Conservation (phyloP, 129 eudicot genomes). For the Saposhnikovia divaricata region DNA sequence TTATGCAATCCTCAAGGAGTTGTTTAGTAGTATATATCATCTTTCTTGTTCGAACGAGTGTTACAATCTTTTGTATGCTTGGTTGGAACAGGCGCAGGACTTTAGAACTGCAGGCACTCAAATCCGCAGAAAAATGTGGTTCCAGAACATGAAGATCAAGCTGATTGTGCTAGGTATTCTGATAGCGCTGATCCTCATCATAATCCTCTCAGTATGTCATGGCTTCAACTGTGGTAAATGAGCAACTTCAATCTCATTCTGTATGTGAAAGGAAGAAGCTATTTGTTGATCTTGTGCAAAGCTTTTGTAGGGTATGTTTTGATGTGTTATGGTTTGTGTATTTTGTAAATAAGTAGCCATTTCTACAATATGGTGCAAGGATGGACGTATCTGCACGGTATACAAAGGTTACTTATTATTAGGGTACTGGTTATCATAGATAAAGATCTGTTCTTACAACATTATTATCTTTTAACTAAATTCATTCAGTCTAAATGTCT, state of each 20-base stretch:
- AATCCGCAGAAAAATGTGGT: conserved; percentile 50
- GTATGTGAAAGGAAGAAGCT: not conserved
- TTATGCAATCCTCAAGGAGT: not conserved
- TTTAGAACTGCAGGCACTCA: conserved; percentile 41
- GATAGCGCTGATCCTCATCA: conserved; percentile 41
- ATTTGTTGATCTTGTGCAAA: conserved; percentile 1
- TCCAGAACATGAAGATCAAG: conserved; percentile 54
- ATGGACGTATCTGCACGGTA: not conserved
- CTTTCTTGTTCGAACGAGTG: not conserved
- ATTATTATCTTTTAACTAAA: not conserved
- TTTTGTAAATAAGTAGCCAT: conserved; percentile 6
- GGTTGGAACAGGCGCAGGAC: conserved; percentile 42
- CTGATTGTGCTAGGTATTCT: conserved; percentile 37
- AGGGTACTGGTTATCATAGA: not conserved
- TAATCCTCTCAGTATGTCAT: conserved; percentile 37
- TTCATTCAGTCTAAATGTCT: not conserved
- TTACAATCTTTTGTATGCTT: not conserved
- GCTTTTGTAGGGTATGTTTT: not conserved
- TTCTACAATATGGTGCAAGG: conserved; percentile 4
- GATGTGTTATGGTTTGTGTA: conserved; percentile 6
- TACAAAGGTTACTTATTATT: conserved; percentile 10
- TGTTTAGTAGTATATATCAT: not conserved
- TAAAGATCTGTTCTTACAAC: not conserved
- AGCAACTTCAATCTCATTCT: not conserved
- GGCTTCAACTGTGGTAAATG: conserved; percentile 30